Evolutionary conservation across 352 stramenopile genomes (phyloP).

Genomic region (Phytophthora vignae): DNA sequence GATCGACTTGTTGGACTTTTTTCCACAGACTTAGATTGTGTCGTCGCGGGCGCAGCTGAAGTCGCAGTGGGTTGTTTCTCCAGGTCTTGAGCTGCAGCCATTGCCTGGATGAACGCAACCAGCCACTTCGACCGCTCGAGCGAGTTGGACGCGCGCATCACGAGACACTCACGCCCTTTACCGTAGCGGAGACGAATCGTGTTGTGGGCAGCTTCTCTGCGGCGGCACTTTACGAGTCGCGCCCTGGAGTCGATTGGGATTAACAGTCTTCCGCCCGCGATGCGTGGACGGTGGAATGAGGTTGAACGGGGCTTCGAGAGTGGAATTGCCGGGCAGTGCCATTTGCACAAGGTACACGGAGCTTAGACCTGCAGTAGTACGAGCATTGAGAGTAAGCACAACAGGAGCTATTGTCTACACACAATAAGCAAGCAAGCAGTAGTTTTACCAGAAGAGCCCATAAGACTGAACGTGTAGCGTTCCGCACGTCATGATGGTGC

Average conservation of each 20-base stretch:
- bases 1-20: neutral
- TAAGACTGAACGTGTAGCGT: neutral
- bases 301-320: slow-evolving; percentile 15
- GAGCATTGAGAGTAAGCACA: neutral
- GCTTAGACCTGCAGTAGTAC: slow-evolving; percentile 10
- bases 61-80: neutral
- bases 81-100: slow-evolving; percentile 12
- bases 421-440: neutral
- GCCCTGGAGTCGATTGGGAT: slow-evolving; percentile 29
- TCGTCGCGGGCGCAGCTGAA: neutral
- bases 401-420: too few species aligned
- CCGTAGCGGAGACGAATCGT: slow-evolving; percentile 29
- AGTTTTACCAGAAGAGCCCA: neutral
- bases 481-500: neutral
- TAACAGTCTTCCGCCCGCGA: slow-evolving; percentile 18
- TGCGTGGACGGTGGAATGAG: slow-evolving; percentile 19
- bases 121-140: slow-evolving; percentile 29
- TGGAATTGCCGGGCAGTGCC: neutral
- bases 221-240: slow-evolving; percentile 23
- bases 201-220: slow-evolving; percentile 16
- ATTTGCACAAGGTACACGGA: slow-evolving; percentile 22
- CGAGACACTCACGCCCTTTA: slow-evolving; percentile 4
- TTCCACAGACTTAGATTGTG: too few species aligned
- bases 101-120: slow-evolving; percentile 21
- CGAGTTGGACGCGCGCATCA: slow-evolving; percentile 17